Percentiles rank a stretch among this genome's conserved stretches.
These are phyloP conservation scores for Zymoseptoria ardabiliae DNA, from an alignment of 2,329 filamentous ascomycete genomes.

Conservation along the genomic window DNA sequence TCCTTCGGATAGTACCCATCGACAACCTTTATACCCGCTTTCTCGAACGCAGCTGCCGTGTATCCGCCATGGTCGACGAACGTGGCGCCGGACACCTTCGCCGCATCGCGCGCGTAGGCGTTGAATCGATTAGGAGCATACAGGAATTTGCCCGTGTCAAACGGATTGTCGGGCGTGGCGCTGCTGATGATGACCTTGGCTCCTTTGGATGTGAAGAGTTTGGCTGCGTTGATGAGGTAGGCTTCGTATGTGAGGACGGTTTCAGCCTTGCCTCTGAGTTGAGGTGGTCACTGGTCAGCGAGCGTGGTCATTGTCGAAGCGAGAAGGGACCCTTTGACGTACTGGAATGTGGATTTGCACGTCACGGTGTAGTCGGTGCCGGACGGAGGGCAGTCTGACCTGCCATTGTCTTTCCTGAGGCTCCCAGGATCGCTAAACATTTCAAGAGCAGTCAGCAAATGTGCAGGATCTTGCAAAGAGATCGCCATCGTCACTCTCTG, in stretches of 20 bases:
- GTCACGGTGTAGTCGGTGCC: constrained; percentile 48
- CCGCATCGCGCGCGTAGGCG: constrained; percentile 46
- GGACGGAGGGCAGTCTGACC: constrained; percentile 50
- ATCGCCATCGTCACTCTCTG: neutral
- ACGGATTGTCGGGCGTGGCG: constrained; percentile 57
- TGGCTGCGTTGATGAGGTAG: constrained; percentile 53
- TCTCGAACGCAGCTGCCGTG: constrained; percentile 46
- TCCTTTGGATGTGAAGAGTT: constrained; percentile 48
- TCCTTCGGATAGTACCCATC: constrained; percentile 51
- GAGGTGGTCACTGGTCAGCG: constrained; percentile 2
- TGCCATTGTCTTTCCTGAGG: constrained; percentile 52
- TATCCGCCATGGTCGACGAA: constrained; percentile 58
- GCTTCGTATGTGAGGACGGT: constrained; percentile 55
- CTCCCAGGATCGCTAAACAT: constrained; percentile 49
- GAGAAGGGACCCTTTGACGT: neutral
- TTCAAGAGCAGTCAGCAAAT: neutral
- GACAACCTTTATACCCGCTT: constrained; percentile 44
- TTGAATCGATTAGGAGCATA: constrained; percentile 49
- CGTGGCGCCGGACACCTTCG: constrained; percentile 39
- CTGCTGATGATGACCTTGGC: constrained; percentile 54
- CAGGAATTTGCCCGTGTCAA: constrained; percentile 49
- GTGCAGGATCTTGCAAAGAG: neutral
- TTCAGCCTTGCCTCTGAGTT: constrained; percentile 31
- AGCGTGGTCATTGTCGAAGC: neutral
- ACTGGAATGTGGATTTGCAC: constrained; percentile 22